Base-by-base conservation (phyloP, 164 flowering plant species). In the Paratinospora sagittata region DNA sequence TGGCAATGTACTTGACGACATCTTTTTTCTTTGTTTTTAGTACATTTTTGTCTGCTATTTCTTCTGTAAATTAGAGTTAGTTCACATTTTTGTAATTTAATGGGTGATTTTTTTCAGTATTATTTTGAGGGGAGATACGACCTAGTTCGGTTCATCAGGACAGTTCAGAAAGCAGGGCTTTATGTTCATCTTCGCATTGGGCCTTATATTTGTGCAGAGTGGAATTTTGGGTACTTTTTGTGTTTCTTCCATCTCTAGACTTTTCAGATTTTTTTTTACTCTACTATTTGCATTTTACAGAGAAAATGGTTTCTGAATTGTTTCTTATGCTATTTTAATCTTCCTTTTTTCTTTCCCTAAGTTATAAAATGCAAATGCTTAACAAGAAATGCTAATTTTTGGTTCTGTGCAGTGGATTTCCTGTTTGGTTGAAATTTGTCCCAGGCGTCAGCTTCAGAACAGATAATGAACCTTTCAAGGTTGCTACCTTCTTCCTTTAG, bases 151-250 rank as follows among this genome's bases (percentile, higher is more conserved):
- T 93, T 93, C 76, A 74, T 93, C 11, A 88, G 88, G 81, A 82
- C 88, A 13, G 83, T 84, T 39, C 89, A 89, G 75, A 77, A 78
- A 67, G 83, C 76, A 37, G 98, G 97, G 23, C 88, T 94, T 10
- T 92, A 86, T 75, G 93, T 71, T 65, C 80, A 83, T 82, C 84
- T 94, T 4, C 86, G 98, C 8, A 85, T 94, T 77, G 98, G 98
- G 12, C 98, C 98, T 52, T 94, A 91, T 78, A 84, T 87, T 66
- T 91, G 97, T 76, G 93, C 90, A 30, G 96, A 94, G 58, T 94
- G 98, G 98, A 90, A 89, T 70, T 92, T 84, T 73, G 98, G 98
- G 98, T 93, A 84, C 39, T 39, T 41, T 27, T 26, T 71, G 43
- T 24, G 33, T 26, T 49, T 70, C 7, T 14, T 45, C 21, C 63